Percentiles rank a stretch among this genome's conserved stretches.
Evolutionary conservation across 2,329 filamentous ascomycete genomes (phyloP).

Genomic region (Cercospora sp.): DNA sequence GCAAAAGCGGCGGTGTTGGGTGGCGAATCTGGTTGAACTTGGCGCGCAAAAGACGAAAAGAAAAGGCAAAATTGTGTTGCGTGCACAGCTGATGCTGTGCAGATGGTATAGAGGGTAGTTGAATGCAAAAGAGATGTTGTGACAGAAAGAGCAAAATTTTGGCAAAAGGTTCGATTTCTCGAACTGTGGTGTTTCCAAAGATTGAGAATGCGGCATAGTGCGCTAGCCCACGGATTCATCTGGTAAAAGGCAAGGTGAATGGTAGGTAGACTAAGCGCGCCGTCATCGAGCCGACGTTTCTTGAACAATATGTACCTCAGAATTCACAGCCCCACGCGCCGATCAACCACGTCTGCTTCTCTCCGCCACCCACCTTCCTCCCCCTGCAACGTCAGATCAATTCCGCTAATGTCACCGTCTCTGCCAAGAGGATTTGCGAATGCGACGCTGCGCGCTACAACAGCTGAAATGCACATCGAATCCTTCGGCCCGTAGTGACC

Average conservation of each 20-base stretch:
- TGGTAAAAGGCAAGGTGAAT: constrained; percentile 42
- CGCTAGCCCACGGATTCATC: constrained; percentile 38
- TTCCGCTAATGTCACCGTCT: background rate
- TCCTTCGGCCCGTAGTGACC: background rate
- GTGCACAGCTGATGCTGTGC: background rate
- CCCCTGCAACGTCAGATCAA: background rate
- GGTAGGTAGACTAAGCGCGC: constrained; percentile 38
- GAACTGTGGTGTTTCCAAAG: constrained; percentile 27
- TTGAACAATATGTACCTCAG: no score
- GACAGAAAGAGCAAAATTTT: background rate
- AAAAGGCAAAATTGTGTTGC: background rate
- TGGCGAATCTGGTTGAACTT: background rate
- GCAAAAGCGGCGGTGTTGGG: background rate
- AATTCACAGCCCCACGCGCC: no score
- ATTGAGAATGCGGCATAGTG: constrained; percentile 36
- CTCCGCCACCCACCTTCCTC: no score
- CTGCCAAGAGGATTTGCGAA: background rate
- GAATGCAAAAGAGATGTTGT: background rate
- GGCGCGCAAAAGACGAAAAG: background rate
- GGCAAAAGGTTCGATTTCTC: constrained; percentile 23
- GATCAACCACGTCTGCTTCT: no score
- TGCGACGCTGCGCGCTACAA: background rate
- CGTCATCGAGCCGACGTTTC: constrained; percentile 12
- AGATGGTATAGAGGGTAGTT: background rate
- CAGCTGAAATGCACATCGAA: background rate